A percentile compares a stretch with the other conserved stretches of the same genome.
These are phyloP conservation scores for Gracilaria vermiculophylla DNA, from an alignment of 23 red algal species.

Conservation along the genomic window DNA sequence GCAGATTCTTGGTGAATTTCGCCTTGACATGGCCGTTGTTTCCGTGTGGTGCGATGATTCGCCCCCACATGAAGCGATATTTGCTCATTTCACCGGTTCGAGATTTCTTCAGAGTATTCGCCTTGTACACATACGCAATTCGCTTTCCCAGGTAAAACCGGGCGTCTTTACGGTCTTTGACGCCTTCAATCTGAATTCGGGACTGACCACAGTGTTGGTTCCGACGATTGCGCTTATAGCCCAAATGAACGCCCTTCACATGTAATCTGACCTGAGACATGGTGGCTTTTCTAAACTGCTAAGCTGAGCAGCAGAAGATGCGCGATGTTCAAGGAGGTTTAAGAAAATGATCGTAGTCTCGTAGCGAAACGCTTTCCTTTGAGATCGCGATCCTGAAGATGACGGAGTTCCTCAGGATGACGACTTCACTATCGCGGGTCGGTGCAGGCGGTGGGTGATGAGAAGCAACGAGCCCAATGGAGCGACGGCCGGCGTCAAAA, in stretches of 20 bases:
- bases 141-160: constrained; percentile 96
- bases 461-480: too few relatives aligned
- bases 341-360: not conserved
- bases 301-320: not conserved
- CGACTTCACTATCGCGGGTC: too few relatives aligned
- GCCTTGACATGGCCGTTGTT: constrained; percentile 81
- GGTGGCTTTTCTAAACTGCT: not conserved
- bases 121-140: constrained; percentile 97
- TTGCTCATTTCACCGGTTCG: constrained; percentile 57
- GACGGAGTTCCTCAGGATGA: too few relatives aligned
- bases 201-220: constrained; percentile 87
- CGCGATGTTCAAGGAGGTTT: not conserved
- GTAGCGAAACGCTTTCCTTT: not conserved
- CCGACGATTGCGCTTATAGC: constrained; percentile 84
- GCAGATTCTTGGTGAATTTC: constrained; percentile 95
- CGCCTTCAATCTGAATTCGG: constrained; percentile 90
- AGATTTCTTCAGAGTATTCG: constrained; percentile 65
- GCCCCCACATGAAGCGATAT: constrained; percentile 95
- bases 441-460: too few relatives aligned
- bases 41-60: constrained; percentile 95
- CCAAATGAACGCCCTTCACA: constrained; percentile 90
- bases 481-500: too few relatives aligned
- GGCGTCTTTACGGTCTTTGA: constrained; percentile 77
- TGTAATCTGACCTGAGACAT: constrained; percentile 60
- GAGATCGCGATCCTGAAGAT: not conserved